Evolutionary conservation across 208 protist species (phyloP).

Genomic region (Leishmania turanica): DNA sequence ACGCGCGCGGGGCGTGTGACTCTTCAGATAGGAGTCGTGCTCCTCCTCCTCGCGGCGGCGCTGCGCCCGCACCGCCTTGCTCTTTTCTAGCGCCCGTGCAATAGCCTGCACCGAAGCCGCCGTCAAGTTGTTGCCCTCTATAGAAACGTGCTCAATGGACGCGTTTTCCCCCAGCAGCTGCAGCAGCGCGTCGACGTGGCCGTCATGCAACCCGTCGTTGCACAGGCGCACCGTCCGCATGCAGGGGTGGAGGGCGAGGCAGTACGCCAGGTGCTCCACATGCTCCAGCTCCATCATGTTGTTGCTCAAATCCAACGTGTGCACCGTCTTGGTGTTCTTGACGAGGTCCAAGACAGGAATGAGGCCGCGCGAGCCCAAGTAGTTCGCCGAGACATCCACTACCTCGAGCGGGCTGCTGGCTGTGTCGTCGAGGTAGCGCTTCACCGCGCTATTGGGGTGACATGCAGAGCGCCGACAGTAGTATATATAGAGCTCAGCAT

Average conservation of each 20-base stretch:
- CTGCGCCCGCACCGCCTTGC: conserved; percentile 11
- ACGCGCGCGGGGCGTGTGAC: background rate
- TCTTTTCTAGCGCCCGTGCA: conserved; percentile 15
- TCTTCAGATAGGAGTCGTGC: conserved; percentile 27
- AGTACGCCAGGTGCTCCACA: conserved; percentile 81
- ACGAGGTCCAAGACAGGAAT: conserved; percentile 83
- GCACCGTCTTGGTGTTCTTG: conserved; percentile 78
- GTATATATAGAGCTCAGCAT: conserved; percentile 81
- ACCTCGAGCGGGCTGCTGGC: conserved; percentile 36
- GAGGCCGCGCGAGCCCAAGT: conserved; percentile 80
- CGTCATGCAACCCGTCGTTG: conserved; percentile 70
- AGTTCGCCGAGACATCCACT: conserved; percentile 82
- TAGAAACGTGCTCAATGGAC: conserved; percentile 43
- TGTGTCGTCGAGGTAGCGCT: conserved; percentile 45
- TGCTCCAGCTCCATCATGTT: conserved; percentile 73
- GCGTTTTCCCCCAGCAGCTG: conserved; percentile 65
- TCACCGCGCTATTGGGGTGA: conserved; percentile 74
- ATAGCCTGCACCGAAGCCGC: conserved; percentile 30
- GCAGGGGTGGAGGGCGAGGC: conserved; percentile 73
- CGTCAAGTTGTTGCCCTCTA: conserved; percentile 64
- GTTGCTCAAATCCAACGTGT: conserved; percentile 72
- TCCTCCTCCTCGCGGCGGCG: conserved; percentile 19
- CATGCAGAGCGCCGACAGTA: conserved; percentile 81
- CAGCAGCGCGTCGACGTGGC: conserved; percentile 58
- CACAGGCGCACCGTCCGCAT: conserved; percentile 53